These are phyloP conservation scores for Lactifluus hygrophoroides DNA, from an alignment of 768 basidiomycete species.

Conservation along the genomic window DNA sequence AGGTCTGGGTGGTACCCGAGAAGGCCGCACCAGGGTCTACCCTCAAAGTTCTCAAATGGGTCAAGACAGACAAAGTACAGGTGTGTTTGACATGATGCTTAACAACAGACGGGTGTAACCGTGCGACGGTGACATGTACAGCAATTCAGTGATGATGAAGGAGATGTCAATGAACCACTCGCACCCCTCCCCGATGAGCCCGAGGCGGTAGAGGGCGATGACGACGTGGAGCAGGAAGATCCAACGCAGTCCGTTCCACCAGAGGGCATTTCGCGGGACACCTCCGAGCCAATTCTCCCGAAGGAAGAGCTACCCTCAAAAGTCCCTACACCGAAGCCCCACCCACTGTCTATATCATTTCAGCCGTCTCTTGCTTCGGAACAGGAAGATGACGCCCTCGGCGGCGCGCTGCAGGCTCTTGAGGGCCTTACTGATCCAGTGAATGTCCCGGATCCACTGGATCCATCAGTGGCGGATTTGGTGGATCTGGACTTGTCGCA, in stretches of 20 bases:
- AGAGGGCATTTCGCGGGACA: conserved; percentile 31
- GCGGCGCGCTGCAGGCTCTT: conserved; percentile 48
- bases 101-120: neutral
- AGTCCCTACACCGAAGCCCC: conserved; percentile 59
- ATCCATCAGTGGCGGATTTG: conserved; percentile 24
- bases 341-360: conserved; percentile 46
- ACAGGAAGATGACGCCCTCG: conserved; percentile 29
- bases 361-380: conserved; percentile 36
- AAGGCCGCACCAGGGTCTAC: conserved; percentile 45
- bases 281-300: conserved; percentile 31
- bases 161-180: conserved; percentile 67
- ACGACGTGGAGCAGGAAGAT: conserved; percentile 70
- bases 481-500: conserved; percentile 54
- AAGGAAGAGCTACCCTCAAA: conserved; percentile 47
- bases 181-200: conserved; percentile 73
- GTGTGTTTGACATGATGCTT: conserved; percentile 31
- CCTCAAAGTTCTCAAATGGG: conserved; percentile 68
- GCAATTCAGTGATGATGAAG: conserved; percentile 88
- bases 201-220: conserved; percentile 67
- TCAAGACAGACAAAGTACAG: conserved; percentile 71
- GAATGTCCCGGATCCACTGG: conserved; percentile 21
- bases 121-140: conserved; percentile 28
- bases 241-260: conserved; percentile 33
- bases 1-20: conserved; percentile 58
- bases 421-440: conserved; percentile 40